Percentiles rank a stretch among this genome's conserved stretches.
Conservation (phyloP, 805 yeast genomes). For the Lipomyces spencermartinsiae region DNA sequence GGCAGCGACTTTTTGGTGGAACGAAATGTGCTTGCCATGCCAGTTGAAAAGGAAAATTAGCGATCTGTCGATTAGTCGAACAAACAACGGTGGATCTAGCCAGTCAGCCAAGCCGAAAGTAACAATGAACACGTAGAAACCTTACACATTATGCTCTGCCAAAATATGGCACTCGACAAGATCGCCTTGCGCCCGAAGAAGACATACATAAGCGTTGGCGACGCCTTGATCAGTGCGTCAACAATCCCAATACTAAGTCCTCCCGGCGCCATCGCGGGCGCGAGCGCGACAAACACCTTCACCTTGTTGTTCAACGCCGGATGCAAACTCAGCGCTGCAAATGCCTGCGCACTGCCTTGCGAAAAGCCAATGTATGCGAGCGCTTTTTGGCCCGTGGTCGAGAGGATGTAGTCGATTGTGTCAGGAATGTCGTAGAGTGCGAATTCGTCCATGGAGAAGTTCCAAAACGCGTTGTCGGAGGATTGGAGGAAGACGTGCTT, state of each 20-base stretch:
- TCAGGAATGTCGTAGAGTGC: constrained; percentile 90
- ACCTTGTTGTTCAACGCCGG: constrained; percentile 64
- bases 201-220: constrained; percentile 72
- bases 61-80: constrained; percentile 71
- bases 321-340: constrained; percentile 75
- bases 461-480: constrained; percentile 70
- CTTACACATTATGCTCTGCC: constrained; percentile 70
- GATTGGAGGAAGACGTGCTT: constrained; percentile 65
- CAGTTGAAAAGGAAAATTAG: constrained; percentile 77
- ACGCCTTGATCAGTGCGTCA: constrained; percentile 73
- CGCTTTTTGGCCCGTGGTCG: constrained; percentile 52
- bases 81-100: constrained; percentile 69
- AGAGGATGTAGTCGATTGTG: constrained; percentile 73
- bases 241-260: constrained; percentile 79
- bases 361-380: constrained; percentile 85
- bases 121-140: too few species aligned
- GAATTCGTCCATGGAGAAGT: constrained; percentile 89
- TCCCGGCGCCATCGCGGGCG: constrained; percentile 94
- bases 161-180: constrained; percentile 75
- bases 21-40: constrained; percentile 73
- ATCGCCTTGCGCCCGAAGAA: constrained; percentile 78
- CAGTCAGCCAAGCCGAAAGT: background rate
- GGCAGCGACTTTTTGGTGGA: constrained; percentile 75
- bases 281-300: constrained; percentile 73
- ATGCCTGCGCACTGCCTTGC: constrained; percentile 93